Conservation (phyloP, 805 yeast species). For the Candida silvicultrix region DNA sequence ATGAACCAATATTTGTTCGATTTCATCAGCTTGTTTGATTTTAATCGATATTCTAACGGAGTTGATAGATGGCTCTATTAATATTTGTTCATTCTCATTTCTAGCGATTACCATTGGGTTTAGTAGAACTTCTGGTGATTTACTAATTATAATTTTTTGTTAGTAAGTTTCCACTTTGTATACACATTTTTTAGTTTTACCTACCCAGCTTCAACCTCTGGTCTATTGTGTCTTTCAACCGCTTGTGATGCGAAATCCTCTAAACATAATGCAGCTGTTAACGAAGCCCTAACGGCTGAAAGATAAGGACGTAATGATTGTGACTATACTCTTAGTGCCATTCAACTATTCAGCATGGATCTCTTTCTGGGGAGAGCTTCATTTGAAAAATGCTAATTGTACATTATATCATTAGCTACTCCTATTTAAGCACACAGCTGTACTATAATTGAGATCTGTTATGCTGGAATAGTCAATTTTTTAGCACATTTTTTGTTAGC, state of each 20-base stretch:
- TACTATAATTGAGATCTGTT: background rate
- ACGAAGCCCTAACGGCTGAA: conserved; percentile 86
- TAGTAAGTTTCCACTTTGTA: background rate
- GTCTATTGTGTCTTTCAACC: conserved; percentile 95
- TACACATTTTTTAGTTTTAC: background rate
- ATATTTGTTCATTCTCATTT: conserved; percentile 86
- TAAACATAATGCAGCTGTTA: conserved; percentile 88
- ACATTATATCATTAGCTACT: no score
- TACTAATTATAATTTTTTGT: conserved; percentile 27
- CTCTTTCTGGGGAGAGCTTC: background rate
- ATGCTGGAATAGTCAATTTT: background rate
- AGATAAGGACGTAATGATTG: conserved; percentile 95
- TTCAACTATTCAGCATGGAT: background rate
- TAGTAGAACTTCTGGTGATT: conserved; percentile 76
- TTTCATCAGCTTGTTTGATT: conserved; percentile 96
- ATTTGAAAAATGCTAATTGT: no score
- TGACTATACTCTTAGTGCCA: conserved; percentile 45
- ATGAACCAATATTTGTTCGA: conserved; percentile 89
- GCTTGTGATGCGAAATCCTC: conserved; percentile 93
- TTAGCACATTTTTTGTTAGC: background rate
- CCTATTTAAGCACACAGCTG: background rate
- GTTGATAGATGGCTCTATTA: conserved; percentile 92
- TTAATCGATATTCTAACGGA: conserved; percentile 86
- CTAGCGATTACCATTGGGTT: conserved; percentile 88
- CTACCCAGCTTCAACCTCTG: conserved; percentile 81